phyloP scores from a whole-genome alignment of 2,329 filamentous ascomycete genomes.

The Rhinocladiella similis region DNA sequence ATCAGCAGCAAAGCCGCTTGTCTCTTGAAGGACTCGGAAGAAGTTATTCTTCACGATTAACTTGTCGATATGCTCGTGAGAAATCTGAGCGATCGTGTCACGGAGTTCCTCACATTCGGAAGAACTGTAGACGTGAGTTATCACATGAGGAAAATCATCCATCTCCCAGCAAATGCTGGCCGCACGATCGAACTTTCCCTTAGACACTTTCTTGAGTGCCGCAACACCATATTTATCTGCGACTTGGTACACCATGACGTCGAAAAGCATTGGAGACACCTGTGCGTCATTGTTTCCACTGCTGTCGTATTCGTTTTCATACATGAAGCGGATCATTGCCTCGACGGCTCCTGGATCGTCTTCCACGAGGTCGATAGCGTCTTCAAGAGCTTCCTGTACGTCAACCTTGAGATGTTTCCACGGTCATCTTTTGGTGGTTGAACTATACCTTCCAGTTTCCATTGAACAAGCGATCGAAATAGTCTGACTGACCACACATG shows the following conservation, averaged over 20 bases:
- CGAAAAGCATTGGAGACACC: constrained; percentile 28
- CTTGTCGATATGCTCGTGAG: constrained; percentile 3
- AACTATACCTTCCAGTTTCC: constrained; percentile 19
- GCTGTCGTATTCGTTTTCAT: constrained; percentile 29
- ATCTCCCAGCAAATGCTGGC: constrained; percentile 27
- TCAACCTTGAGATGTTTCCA: background rate
- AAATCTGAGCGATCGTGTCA: constrained; percentile 1
- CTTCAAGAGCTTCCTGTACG: constrained; percentile 16
- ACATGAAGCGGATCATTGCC: constrained; percentile 33
- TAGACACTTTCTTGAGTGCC: constrained; percentile 26
- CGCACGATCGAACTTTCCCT: constrained; percentile 24
- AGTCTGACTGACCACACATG: constrained; percentile 23
- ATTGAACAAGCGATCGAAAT: constrained; percentile 21
- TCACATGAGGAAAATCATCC: constrained; percentile 23
- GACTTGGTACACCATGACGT: constrained; percentile 30
- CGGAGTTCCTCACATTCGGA: constrained; percentile 4
- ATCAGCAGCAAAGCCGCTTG: constrained; percentile 4
- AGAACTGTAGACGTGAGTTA: background rate
- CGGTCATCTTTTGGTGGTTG: too few species aligned
- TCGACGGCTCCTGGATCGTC: constrained; percentile 26
- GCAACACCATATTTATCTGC: constrained; percentile 32
- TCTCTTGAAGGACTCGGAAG: constrained; percentile 1
- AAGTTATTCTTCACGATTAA: constrained; percentile 4
- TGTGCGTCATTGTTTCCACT: constrained; percentile 19
- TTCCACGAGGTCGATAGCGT: constrained; percentile 21